These are phyloP conservation scores for Cryptosporidium parvum DNA, from an alignment of 169 alveolate species.

Conservation along the genomic window DNA sequence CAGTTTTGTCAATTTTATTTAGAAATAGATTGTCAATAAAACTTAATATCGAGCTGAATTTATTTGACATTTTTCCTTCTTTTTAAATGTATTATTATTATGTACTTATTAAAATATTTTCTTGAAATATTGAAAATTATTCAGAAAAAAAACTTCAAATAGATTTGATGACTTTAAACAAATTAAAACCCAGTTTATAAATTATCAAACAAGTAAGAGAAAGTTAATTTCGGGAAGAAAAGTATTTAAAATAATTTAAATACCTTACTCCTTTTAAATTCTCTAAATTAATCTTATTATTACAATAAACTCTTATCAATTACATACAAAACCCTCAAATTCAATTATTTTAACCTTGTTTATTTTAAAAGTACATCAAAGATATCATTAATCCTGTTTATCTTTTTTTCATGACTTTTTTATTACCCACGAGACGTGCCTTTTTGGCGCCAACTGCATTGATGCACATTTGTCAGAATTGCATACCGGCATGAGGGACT, in stretches of 20 bases:
- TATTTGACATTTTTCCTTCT: not conserved
- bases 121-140: too few relatives aligned
- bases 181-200: not conserved
- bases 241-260: too few relatives aligned
- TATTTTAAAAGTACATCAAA: not conserved
- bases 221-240: not conserved
- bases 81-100: too few relatives aligned
- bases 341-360: not conserved
- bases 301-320: not conserved
- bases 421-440: not conserved
- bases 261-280: not conserved
- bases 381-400: not conserved
- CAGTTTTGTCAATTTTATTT: constrained; percentile 42
- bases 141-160: not conserved
- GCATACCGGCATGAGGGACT: not conserved
- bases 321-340: too few relatives aligned
- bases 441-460: not conserved
- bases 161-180: not conserved
- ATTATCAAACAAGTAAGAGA: not conserved
- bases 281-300: not conserved
- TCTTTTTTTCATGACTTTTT: not conserved
- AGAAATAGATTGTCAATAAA: constrained; percentile 33
- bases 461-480: not conserved
- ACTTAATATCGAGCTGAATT: not conserved
- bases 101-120: too few relatives aligned